phyloP scores from a whole-genome alignment of 2,329 filamentous ascomycete genomes.

The Cladophialophora exuberans region DNA sequence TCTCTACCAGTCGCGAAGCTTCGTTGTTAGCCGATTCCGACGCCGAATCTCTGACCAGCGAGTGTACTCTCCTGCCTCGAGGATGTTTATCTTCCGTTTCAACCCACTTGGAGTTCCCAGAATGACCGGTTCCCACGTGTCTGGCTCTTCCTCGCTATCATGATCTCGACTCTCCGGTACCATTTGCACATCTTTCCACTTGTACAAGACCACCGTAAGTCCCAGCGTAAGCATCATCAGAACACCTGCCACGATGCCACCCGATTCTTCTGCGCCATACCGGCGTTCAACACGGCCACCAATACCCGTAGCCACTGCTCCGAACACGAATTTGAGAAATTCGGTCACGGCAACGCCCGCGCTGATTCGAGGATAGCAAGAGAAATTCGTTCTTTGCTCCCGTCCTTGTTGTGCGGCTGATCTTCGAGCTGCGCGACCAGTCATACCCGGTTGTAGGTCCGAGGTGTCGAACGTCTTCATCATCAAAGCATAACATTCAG shows the following conservation, averaged over 20 bases:
- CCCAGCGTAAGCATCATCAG: constrained; percentile 67
- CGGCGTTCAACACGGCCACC: constrained; percentile 69
- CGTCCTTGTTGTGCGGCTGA: constrained; percentile 47
- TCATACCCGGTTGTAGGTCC: constrained; percentile 74
- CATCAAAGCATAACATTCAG: constrained; percentile 75
- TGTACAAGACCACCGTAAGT: constrained; percentile 63
- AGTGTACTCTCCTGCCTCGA: constrained; percentile 70
- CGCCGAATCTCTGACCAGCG: constrained; percentile 73
- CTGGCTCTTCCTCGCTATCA: neutral
- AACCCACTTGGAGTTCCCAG: constrained; percentile 73
- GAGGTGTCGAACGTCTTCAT: constrained; percentile 85
- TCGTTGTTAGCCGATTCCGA: constrained; percentile 54
- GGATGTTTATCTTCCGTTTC: constrained; percentile 69
- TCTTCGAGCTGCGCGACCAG: constrained; percentile 52
- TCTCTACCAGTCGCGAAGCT: neutral
- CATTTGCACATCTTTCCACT: constrained; percentile 69
- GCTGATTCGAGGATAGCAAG: constrained; percentile 72
- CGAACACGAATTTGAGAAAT: constrained; percentile 68
- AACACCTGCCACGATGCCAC: constrained; percentile 69
- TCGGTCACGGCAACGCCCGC: constrained; percentile 74
- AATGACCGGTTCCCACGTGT: constrained; percentile 66
- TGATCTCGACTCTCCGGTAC: constrained; percentile 55
- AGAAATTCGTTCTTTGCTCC: constrained; percentile 68
- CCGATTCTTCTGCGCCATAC: constrained; percentile 69
- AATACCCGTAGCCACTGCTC: constrained; percentile 68